A percentile compares a stretch with the other conserved stretches of the same genome.
These are phyloP conservation scores for Gentiana dahurica DNA, from an alignment of 257 asterid species.

Conservation along the genomic window DNA sequence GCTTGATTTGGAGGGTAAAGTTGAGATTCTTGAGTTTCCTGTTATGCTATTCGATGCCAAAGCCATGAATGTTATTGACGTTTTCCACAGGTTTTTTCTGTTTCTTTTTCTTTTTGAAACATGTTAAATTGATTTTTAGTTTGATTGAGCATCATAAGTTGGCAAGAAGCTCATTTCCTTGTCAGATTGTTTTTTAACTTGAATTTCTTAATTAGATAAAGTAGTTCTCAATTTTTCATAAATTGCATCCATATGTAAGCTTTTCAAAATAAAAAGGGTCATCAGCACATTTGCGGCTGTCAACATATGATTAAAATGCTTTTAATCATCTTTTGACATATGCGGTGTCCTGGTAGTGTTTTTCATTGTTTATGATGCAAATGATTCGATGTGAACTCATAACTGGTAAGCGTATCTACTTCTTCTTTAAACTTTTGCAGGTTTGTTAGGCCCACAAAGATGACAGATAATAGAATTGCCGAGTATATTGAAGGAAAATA, in stretches of 20 bases:
- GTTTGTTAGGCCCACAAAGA: constrained; percentile 85
- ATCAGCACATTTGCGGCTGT: too few species aligned
- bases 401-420: neutral
- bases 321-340: too few species aligned
- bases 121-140: too few species aligned
- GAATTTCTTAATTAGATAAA: too few species aligned
- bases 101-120: neutral
- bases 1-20: constrained; percentile 99
- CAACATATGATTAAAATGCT: too few species aligned
- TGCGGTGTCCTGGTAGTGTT: too few species aligned
- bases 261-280: too few species aligned
- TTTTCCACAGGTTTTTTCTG: constrained; percentile 65
- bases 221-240: too few species aligned
- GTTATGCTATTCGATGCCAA: constrained; percentile 71
- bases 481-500: constrained; percentile 85
- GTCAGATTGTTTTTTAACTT: too few species aligned
- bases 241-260: too few species aligned
- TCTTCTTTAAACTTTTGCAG: constrained; percentile 22
- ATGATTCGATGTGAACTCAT: too few species aligned
- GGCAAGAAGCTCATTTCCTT: neutral
- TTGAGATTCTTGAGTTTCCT: constrained; percentile 90
- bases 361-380: neutral
- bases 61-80: constrained; percentile 62
- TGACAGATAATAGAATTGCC: constrained; percentile 58
- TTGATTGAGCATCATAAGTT: neutral